phyloP scores from a whole-genome alignment of 352 stramenopile species.

The Pythium sukuiense region DNA sequence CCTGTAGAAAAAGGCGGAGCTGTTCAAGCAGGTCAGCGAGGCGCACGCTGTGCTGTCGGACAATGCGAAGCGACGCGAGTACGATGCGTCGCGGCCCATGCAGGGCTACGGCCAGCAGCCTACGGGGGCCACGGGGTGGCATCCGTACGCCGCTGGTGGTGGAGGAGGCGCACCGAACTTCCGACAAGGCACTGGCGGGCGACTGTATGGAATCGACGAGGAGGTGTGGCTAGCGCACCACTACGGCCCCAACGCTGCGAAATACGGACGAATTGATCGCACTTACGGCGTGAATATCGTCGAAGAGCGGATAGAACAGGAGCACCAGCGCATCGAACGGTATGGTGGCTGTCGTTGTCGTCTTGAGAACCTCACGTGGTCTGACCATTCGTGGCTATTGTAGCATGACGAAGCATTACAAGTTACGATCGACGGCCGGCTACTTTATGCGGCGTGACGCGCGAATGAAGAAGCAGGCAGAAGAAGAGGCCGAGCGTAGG shows the following conservation, averaged over 20 bases:
- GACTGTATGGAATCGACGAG: conserved; percentile 77
- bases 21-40: conserved; percentile 85
- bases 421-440: conserved; percentile 55
- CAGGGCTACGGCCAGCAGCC: conserved; percentile 46
- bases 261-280: conserved; percentile 43
- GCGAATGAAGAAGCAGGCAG: conserved; percentile 54
- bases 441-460: conserved; percentile 79
- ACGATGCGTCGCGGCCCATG: conserved; percentile 52
- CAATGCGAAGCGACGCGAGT: conserved; percentile 51
- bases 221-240: conserved; percentile 85
- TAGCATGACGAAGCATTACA: conserved; percentile 71
- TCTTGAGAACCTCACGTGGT: not conserved
- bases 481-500: conserved; percentile 36
- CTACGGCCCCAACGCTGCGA: conserved; percentile 57
- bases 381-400: not conserved
- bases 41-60: conserved; percentile 80
- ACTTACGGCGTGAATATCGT: conserved; percentile 78
- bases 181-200: conserved; percentile 19
- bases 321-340: conserved; percentile 65
- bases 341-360: conserved; percentile 5
- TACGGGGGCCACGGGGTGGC: conserved; percentile 41
- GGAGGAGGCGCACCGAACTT: conserved; percentile 15
- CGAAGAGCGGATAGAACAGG: conserved; percentile 65
- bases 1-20: conserved; percentile 64
- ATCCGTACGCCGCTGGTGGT: conserved; percentile 54